Evolutionary conservation across 2,329 filamentous ascomycete species (phyloP).

Genomic region (Diplocarpon mali): DNA sequence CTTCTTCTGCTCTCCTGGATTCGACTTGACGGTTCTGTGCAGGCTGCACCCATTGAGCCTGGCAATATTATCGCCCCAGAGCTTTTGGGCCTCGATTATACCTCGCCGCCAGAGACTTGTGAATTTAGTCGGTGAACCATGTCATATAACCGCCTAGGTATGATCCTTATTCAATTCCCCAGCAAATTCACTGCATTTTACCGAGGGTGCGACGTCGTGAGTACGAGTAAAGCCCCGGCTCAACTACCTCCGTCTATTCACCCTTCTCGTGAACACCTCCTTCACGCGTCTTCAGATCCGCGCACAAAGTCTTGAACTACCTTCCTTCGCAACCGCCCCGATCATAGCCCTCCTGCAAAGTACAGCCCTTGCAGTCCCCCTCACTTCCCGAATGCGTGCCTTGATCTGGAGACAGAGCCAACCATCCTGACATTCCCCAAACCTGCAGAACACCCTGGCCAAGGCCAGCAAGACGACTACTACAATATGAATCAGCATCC

Average conservation of each 20-base stretch:
- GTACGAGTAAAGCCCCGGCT: conserved; percentile 2
- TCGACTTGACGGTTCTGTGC: not conserved
- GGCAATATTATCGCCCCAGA: not conserved
- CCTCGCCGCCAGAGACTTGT: not conserved
- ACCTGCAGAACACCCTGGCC: conserved; percentile 20
- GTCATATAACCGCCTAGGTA: conserved; percentile 67
- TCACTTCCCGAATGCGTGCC: conserved; percentile 10
- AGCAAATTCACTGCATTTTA: conserved; percentile 6
- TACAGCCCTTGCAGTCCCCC: conserved; percentile 13
- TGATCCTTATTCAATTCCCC: conserved; percentile 29
- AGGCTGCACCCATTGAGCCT: conserved; percentile 1
- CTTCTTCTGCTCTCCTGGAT: too few species aligned
- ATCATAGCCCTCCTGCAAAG: conserved; percentile 16
- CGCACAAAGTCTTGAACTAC: conserved; percentile 6
- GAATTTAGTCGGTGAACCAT: conserved; percentile 30
- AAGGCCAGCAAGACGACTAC: conserved; percentile 44
- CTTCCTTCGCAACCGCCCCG: too few species aligned
- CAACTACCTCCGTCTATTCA: not conserved
- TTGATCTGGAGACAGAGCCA: conserved; percentile 6
- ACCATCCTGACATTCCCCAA: conserved; percentile 16
- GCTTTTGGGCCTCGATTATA: conserved; percentile 1
- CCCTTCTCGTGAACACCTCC: not conserved
- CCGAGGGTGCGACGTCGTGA: conserved; percentile 1
- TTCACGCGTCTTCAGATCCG: conserved; percentile 7
- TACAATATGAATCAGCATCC: conserved; percentile 45